These are phyloP conservation scores for Alternaria angustiovoidea DNA, from an alignment of 2,329 filamentous ascomycete genomes.

Conservation along the genomic window DNA sequence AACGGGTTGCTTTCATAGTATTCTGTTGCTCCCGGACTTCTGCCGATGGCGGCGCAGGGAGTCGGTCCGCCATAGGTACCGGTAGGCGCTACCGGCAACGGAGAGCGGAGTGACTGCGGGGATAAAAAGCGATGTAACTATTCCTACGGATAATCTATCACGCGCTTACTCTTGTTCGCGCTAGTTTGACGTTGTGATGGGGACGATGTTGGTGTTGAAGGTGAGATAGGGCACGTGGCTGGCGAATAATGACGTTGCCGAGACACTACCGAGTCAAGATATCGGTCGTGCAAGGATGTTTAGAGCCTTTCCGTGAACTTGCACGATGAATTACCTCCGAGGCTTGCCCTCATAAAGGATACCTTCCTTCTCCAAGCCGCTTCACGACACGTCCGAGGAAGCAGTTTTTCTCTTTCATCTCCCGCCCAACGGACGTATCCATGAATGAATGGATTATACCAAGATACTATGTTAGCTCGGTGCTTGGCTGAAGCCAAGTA, in stretches of 20 bases:
- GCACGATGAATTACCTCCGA: background rate
- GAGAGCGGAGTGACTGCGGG: constrained; percentile 15
- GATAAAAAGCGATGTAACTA: constrained; percentile 7
- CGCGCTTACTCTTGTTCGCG: constrained; percentile 6
- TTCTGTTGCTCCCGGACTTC: constrained; percentile 5
- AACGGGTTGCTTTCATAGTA: constrained; percentile 14
- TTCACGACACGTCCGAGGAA: background rate
- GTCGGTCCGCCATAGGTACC: constrained; percentile 21
- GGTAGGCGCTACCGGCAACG: constrained; percentile 6
- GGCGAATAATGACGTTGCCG: constrained; percentile 14
- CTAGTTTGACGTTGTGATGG: constrained; percentile 12
- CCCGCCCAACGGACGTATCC: background rate
- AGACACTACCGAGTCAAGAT: constrained; percentile 8
- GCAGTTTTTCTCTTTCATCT: constrained; percentile 1
- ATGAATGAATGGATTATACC: background rate
- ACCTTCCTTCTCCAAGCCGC: background rate
- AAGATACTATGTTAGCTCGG: background rate
- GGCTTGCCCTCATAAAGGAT: background rate
- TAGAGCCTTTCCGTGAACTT: background rate
- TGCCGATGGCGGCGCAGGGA: constrained; percentile 9
- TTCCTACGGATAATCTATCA: background rate
- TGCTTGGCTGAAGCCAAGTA: background rate
- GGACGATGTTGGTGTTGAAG: constrained; percentile 14
- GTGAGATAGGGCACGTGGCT: constrained; percentile 6
- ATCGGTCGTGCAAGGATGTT: background rate